Conservation (phyloP, 2,329 filamentous ascomycete species). For the Elsinoe fawcettii region DNA sequence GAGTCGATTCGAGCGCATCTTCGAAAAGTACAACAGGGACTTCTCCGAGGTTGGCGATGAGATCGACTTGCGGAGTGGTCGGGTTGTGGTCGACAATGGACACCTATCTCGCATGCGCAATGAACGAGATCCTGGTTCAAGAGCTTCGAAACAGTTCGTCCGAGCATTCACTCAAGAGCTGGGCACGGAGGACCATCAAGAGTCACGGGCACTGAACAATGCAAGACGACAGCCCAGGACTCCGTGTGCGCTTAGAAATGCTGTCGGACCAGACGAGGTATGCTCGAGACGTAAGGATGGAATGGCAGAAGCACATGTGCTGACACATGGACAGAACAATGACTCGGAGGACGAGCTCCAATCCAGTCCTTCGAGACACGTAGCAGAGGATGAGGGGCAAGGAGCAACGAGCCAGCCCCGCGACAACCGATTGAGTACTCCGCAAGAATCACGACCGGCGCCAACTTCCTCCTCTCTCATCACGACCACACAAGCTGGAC, state of each 20-base stretch:
- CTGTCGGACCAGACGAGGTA: not conserved
- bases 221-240: slow-evolving; percentile 32
- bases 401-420: not conserved
- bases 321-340: not conserved
- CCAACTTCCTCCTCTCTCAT: slow-evolving; percentile 17
- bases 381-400: not conserved
- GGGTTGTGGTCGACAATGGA: slow-evolving; percentile 84
- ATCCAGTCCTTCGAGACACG: not conserved
- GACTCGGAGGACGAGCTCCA: slow-evolving; percentile 15
- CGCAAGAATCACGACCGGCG: not conserved
- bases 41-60: slow-evolving; percentile 81
- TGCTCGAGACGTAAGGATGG: not conserved
- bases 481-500: not conserved
- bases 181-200: slow-evolving; percentile 26
- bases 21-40: slow-evolving; percentile 77
- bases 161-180: slow-evolving; percentile 27
- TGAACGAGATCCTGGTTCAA: slow-evolving; percentile 44
- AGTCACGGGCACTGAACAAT: slow-evolving; percentile 24
- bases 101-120: slow-evolving; percentile 61
- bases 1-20: slow-evolving; percentile 79
- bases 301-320: not conserved
- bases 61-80: slow-evolving; percentile 73
- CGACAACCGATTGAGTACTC: slow-evolving; percentile 12
- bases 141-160: slow-evolving; percentile 26
- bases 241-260: slow-evolving; percentile 21